These are phyloP conservation scores for Eucalyptus sp. DNA, from an alignment of 345 rosid genomes.

Conservation along the genomic window DNA sequence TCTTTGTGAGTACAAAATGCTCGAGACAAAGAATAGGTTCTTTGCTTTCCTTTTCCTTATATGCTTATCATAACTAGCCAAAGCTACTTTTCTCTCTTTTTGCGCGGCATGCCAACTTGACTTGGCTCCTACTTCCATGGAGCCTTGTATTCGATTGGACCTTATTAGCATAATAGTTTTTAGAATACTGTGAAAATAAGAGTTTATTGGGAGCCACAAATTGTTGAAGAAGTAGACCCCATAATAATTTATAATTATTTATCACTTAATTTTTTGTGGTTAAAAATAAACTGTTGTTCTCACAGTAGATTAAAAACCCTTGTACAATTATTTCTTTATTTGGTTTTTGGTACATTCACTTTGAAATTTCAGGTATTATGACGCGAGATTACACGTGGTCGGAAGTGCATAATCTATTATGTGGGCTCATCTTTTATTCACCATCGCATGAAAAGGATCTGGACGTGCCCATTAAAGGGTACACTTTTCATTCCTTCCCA, in stretches of 20 bases:
- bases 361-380: background rate
- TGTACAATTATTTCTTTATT: too few relatives aligned
- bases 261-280: too few relatives aligned
- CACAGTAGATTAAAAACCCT: accelerated
- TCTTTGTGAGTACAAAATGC: background rate
- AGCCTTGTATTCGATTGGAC: too few relatives aligned
- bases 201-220: too few relatives aligned
- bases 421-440: background rate
- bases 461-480: background rate
- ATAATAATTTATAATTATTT: too few relatives aligned
- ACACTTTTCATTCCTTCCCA: background rate
- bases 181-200: too few relatives aligned
- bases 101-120: background rate
- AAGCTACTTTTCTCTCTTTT: background rate
- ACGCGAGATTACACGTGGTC: background rate
- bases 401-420: background rate
- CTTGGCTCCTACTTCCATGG: background rate
- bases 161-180: too few relatives aligned
- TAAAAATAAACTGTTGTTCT: too few relatives aligned
- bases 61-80: background rate
- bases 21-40: background rate
- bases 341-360: background rate
- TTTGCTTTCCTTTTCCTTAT: background rate
- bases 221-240: accelerated
- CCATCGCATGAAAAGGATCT: background rate